Base-by-base conservation (phyloP, 768 basidiomycete species). In the Xerocomus brunneocitrinus region DNA sequence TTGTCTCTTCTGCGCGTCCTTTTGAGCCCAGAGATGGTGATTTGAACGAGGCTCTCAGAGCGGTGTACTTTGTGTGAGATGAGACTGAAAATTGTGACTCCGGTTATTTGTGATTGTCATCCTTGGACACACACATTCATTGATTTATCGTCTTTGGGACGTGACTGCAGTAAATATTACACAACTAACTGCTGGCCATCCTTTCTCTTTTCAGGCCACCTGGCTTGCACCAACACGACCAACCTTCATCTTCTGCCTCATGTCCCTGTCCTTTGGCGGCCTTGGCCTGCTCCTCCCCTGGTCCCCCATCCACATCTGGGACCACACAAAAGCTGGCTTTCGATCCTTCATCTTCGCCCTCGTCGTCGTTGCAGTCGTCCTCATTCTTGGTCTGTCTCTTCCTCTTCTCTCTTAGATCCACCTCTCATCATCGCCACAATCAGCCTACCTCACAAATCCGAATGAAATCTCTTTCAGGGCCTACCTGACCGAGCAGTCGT, bases 401-500 rank as follows among this genome's bases (percentile, higher is more conserved):
- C 45, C 46, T 24, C 43, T 19, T 10, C 3, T 13, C 14, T n/a
- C 31, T 52, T 19, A n/a, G 43, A 44, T 31, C 22, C 49, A 28
- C 22, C 31, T 12, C 50, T 58, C 30, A 53, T 49, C 50, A 24
- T 47, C 27, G 4, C 36, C 43, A 58, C 42, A 32, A 55, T 41
- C 74, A 98, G 95, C 95, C 45, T 93, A 93, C 76, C 82, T 95
- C 67, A 91, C 93, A 32, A 98, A 98, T 71, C 95, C 95, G 24
- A 84, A 87, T 52, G 94, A 98, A 71, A 85, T 85, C 44, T 93
- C 93, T 7, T 98, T 99, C 72, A 85, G 95, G 49, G 79, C 92
- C 19, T 95, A 91, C 73, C 85, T 98, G 60, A 98, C 95, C n/a
- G 94, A 97, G 66, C 90, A 91, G 65, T 95, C 93, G 25, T 98